Evolutionary conservation across 2,329 filamentous ascomycete species (phyloP).

Genomic region (Trichoderma semiorbis): DNA sequence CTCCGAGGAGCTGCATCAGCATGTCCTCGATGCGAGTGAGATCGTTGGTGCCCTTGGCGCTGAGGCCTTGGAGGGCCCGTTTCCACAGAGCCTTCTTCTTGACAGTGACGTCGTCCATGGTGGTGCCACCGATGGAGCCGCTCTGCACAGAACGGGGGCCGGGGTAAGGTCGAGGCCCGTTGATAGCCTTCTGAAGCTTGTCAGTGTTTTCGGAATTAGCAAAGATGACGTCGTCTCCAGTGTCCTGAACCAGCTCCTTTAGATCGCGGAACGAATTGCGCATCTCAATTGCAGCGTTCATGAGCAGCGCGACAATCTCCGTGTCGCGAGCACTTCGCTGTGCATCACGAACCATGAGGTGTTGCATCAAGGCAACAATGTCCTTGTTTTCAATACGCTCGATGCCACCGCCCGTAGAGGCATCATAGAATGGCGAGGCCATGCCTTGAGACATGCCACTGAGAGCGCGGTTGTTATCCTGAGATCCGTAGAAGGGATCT

Average conservation of each 20-base stretch:
- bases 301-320: slow-evolving; percentile 90
- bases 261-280: slow-evolving; percentile 93
- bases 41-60: slow-evolving; percentile 83
- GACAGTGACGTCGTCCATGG: slow-evolving; percentile 54
- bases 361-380: slow-evolving; percentile 96
- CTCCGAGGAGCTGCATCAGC: slow-evolving; percentile 85
- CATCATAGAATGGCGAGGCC: slow-evolving; percentile 84
- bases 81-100: slow-evolving; percentile 95
- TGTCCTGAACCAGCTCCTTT: slow-evolving; percentile 85
- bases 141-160: slow-evolving; percentile 59
- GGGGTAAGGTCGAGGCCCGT: slow-evolving; percentile 82
- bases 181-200: slow-evolving; percentile 75
- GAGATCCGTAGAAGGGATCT: slow-evolving; percentile 64
- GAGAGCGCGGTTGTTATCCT: slow-evolving; percentile 62
- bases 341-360: slow-evolving; percentile 93
- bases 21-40: slow-evolving; percentile 85
- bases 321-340: slow-evolving; percentile 95
- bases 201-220: slow-evolving; percentile 85
- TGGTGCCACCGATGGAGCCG: slow-evolving; percentile 51
- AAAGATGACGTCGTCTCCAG: slow-evolving; percentile 79
- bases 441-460: slow-evolving; percentile 93
- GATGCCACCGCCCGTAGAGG: slow-evolving; percentile 79
- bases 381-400: slow-evolving; percentile 94
- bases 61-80: slow-evolving; percentile 86
- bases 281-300: slow-evolving; percentile 94